A percentile compares a stretch with the other conserved stretches of the same genome.
phyloP scores from a whole-genome alignment of 345 rosid genomes.

The Syzygium aromaticum region DNA sequence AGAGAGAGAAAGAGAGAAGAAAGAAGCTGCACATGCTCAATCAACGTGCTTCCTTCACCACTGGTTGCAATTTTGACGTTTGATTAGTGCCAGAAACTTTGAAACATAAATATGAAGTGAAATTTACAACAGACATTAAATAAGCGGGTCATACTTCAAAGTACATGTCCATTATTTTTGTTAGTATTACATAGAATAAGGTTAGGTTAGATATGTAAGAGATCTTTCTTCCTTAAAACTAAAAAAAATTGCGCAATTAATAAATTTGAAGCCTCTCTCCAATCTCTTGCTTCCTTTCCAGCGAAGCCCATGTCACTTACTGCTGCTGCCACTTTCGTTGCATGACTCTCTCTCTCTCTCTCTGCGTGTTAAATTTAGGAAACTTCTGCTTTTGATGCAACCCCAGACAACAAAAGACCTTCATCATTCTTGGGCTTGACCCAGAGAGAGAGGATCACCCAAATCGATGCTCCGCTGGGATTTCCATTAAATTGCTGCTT shows the following conservation, averaged over 20 bases:
- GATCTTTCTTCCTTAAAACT: not conserved
- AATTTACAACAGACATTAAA: not conserved
- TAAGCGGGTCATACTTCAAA: not conserved
- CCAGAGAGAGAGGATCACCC: not conserved
- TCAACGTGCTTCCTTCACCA: not conserved
- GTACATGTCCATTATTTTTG: not conserved
- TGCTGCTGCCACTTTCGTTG: conserved; percentile 19
- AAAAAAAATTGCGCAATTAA: not conserved
- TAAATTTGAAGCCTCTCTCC: not conserved
- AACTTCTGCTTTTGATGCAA: not conserved
- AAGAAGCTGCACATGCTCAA: not conserved
- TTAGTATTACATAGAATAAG: not conserved
- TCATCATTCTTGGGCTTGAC: conserved; percentile 16
- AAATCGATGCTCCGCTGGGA: not conserved
- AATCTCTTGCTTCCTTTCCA: conserved; percentile 29
- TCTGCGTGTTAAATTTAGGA: not conserved
- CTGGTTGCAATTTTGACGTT: not conserved
- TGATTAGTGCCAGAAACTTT: too few relatives aligned
- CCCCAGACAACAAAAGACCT: conserved; percentile 14
- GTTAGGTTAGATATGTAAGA: not conserved
- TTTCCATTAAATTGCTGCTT: not conserved
- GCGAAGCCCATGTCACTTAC: conserved; percentile 19
- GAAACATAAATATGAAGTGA: not conserved
- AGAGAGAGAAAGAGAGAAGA: conserved; percentile 14
- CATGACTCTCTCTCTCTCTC: conserved; percentile 13